A percentile compares a stretch with the other conserved stretches of the same genome.
These are phyloP conservation scores for Senna tora DNA, from an alignment of 306 rosid genomes.

Conservation along the genomic window DNA sequence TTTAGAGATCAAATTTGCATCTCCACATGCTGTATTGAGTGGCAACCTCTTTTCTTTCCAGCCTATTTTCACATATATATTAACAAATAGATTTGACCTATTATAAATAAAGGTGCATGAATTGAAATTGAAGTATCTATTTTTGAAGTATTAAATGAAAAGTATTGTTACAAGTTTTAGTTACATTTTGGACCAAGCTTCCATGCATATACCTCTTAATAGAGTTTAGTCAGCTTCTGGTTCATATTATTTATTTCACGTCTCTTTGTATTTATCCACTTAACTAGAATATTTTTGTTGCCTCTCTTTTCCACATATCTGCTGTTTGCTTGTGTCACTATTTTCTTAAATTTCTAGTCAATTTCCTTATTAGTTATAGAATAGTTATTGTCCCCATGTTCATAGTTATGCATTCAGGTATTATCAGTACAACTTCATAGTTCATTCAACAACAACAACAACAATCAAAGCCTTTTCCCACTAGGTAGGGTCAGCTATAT, in stretches of 20 bases:
- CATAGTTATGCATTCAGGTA: conserved; percentile 17
- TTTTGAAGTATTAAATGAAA: conserved; percentile 18
- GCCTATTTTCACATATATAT: no score
- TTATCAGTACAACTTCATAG: neutral
- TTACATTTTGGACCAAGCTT: neutral
- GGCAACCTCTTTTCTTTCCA: neutral
- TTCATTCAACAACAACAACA: neutral
- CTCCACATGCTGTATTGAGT: neutral
- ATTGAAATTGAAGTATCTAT: conserved; percentile 23
- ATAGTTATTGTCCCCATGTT: conserved; percentile 15
- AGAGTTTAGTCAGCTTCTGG: conserved; percentile 13
- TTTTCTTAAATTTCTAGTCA: conserved; percentile 10
- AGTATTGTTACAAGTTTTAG: neutral
- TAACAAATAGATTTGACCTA: conserved; percentile 22
- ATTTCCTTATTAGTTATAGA: conserved; percentile 29
- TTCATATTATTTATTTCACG: conserved; percentile 7
- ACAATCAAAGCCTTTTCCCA: no score
- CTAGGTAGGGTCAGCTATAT: no score
- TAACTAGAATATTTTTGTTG: neutral
- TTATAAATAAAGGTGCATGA: neutral
- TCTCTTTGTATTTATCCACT: neutral
- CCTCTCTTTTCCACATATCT: conserved; percentile 19
- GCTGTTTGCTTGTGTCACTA: conserved; percentile 5
- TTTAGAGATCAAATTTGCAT: conserved; percentile 27
- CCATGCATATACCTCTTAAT: conserved; percentile 32